Evolutionary conservation across 2,329 filamentous ascomycete species (phyloP).

Genomic region (Diaporthe aspalathi): DNA sequence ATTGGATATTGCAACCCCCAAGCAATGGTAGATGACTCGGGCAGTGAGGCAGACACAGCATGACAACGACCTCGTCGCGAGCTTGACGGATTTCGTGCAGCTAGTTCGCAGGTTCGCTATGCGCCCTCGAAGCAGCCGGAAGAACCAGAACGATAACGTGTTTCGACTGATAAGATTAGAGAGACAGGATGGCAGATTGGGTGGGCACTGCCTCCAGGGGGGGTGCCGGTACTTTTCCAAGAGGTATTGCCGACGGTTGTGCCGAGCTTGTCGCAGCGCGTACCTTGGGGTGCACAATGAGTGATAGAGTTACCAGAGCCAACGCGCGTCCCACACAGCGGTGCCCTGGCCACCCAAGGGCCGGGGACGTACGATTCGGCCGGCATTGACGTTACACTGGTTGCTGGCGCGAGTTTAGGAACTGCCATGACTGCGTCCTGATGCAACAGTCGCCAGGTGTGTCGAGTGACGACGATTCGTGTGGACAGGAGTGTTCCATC

Average conservation of each 20-base stretch:
- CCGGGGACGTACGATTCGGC: conserved; percentile 23
- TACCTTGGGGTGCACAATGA: conserved; percentile 15
- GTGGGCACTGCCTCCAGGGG: conserved; percentile 21
- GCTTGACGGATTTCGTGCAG: conserved; percentile 24
- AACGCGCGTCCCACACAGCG: conserved; percentile 37
- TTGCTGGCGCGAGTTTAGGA: conserved; percentile 29
- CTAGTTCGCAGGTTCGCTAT: conserved; percentile 30
- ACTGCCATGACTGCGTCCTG: conserved; percentile 22
- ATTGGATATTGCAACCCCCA: conserved; percentile 16
- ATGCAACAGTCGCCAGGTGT: conserved; percentile 30
- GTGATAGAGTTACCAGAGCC: conserved; percentile 21
- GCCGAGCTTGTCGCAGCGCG: conserved; percentile 36
- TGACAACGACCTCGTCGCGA: conserved; percentile 6
- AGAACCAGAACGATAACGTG: conserved; percentile 28
- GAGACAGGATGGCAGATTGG: conserved; percentile 34
- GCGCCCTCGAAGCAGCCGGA: conserved; percentile 7
- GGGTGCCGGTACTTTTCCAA: conserved; percentile 29
- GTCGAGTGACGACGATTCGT: conserved; percentile 35
- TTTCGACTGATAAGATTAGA: conserved; percentile 33
- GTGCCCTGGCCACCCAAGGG: conserved; percentile 33
- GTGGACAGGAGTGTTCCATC: conserved; percentile 34
- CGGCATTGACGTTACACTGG: conserved; percentile 34
- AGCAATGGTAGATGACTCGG: conserved; percentile 17
- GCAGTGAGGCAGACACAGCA: conserved; percentile 21
- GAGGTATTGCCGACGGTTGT: conserved; percentile 40